Evolutionary conservation across 805 yeast genomes (phyloP).

Genomic region (Kuraishia piskuri): DNA sequence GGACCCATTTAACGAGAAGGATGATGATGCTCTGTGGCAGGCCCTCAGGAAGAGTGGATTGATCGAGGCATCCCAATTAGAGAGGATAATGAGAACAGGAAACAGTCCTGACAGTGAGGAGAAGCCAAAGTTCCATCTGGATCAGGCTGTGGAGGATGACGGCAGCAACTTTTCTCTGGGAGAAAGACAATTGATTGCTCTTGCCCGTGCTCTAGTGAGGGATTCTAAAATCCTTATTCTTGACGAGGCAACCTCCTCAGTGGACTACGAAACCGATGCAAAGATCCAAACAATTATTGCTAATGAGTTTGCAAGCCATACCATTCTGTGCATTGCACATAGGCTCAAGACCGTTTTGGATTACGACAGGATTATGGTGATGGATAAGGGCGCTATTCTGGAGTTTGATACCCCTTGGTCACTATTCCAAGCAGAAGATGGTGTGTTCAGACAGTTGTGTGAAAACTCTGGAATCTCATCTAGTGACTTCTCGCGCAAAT

Average conservation of each 20-base stretch:
- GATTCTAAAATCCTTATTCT: slow-evolving; percentile 50
- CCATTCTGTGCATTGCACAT: slow-evolving; percentile 68
- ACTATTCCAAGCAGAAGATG: slow-evolving; percentile 29
- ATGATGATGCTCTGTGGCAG: slow-evolving; percentile 49
- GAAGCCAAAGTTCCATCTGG: slow-evolving; percentile 53
- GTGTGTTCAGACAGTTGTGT: slow-evolving; percentile 46
- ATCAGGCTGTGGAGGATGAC: slow-evolving; percentile 52
- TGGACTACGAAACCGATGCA: slow-evolving; percentile 65
- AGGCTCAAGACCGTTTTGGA: slow-evolving; percentile 53
- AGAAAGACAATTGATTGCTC: slow-evolving; percentile 60
- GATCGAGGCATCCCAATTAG: slow-evolving; percentile 38
- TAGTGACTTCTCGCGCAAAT: slow-evolving; percentile 22
- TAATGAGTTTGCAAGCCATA: slow-evolving; percentile 49
- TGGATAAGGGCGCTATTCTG: slow-evolving; percentile 45
- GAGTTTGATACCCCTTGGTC: slow-evolving; percentile 48
- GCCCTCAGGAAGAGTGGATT: slow-evolving; percentile 51
- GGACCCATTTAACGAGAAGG: slow-evolving; percentile 49
- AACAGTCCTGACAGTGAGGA: slow-evolving; percentile 26
- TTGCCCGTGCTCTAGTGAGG: slow-evolving; percentile 66
- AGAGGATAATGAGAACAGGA: slow-evolving; percentile 16
- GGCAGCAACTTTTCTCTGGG: slow-evolving; percentile 68
- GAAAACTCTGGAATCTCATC: slow-evolving; percentile 33
- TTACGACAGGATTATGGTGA: slow-evolving; percentile 51
- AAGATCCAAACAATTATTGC: slow-evolving; percentile 54
- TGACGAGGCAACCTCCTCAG: slow-evolving; percentile 75